Percentiles rank a stretch among this genome's conserved stretches.
These are phyloP conservation scores for Macrophomina phaseolina DNA, from an alignment of 2,329 filamentous ascomycete species.

Conservation along the genomic window DNA sequence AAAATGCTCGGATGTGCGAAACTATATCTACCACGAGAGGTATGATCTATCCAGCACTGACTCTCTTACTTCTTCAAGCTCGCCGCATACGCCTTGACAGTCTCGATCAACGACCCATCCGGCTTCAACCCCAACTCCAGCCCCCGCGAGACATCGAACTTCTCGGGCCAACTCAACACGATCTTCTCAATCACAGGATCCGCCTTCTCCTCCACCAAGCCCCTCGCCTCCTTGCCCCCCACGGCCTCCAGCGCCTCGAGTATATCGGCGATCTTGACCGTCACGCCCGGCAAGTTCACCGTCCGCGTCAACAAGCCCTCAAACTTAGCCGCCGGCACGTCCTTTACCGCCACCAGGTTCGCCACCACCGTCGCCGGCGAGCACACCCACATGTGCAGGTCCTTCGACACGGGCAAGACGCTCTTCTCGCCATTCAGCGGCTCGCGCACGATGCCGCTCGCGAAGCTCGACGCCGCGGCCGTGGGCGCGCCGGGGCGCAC, in stretches of 20 bases:
- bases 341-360: conserved; percentile 58
- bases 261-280: conserved; percentile 59
- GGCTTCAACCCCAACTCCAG: conserved; percentile 57
- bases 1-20: neutral
- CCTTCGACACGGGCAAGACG: conserved; percentile 52
- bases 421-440: conserved; percentile 60
- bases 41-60: neutral
- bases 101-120: conserved; percentile 56
- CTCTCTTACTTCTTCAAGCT: conserved; percentile 14
- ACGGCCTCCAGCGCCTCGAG: conserved; percentile 58
- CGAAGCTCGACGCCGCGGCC: conserved; percentile 63
- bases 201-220: conserved; percentile 54
- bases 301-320: conserved; percentile 49
- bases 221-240: conserved; percentile 56
- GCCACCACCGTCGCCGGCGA: conserved; percentile 58
- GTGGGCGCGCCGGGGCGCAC: conserved; percentile 64
- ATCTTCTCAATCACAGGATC: conserved; percentile 54
- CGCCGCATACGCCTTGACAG: conserved; percentile 22
- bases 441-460: conserved; percentile 68
- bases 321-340: conserved; percentile 54
- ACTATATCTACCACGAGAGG: neutral
- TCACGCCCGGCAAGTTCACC: conserved; percentile 57
- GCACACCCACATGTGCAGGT: conserved; percentile 61
- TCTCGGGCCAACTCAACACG: conserved; percentile 57
- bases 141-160: conserved; percentile 61